Evolutionary conservation across 1,284 basidiomycete genomes (phyloP), one percentile per base, ranked within the genome.

Genomic region (Jaminaea rosea): DNA sequence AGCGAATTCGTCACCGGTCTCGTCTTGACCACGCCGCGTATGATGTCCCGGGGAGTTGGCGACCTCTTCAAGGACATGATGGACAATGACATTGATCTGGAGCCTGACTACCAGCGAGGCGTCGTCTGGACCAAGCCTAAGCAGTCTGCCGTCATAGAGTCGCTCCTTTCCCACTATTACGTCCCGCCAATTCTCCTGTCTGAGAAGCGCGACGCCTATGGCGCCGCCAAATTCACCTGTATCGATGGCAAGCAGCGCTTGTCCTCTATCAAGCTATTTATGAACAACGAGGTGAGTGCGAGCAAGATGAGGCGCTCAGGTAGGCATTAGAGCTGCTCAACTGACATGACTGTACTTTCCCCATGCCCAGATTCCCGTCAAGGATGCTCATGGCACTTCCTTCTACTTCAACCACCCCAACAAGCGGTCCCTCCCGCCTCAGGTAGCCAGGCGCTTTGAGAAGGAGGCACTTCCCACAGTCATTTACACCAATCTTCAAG

Each of bases 241-340:
- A 62, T 65, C 47, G 63, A 65, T 39, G 63, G 63, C 26, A 65
- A 65, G 46, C 34, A 65, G 39, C 58, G 63, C 21, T 42, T 65
- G 24, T 63, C 63, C 19, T 63, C 63, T 8, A 53, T 65, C 36
- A 56, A 51, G 48, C 34, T 34, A 8, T 65, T 65, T 34, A 46
- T 63, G 19, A 45, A 53, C 44, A 60, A 60, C 52, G 17, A 60
- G 31, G 58, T 64, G n/a, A n/a, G n/a, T n/a, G n/a, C n/a, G n/a
- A n/a, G n/a, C n/a, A n/a, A n/a, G n/a, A 62, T 21, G 59, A 61
- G 46, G 47, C 58, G 19, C 44, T 51, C 2, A 8, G 19, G 4
- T 1, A 4, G 7, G 53, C n/a, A n/a, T n/a, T 10, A 34, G n/a
- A n/a, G 10, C n/a, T 34, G 31, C 10, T n/a, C 10, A 10, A 34